A percentile compares a stretch with the other conserved stretches of the same genome.
Evolutionary conservation across 2,329 filamentous ascomycete genomes (phyloP).

Genomic region (Niveomyces coronatus): DNA sequence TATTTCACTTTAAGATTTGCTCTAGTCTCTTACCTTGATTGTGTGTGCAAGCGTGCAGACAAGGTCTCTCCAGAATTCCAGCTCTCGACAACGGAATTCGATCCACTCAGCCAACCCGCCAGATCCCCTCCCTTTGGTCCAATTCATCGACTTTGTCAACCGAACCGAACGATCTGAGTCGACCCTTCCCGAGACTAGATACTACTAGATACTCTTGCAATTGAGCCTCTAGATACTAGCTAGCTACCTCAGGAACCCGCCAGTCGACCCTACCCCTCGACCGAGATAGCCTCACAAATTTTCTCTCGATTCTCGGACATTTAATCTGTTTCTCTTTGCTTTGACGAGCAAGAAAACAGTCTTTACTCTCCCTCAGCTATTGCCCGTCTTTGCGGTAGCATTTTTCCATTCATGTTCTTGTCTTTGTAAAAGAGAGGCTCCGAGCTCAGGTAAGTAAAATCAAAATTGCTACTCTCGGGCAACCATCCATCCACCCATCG

Average conservation of each 20-base stretch:
- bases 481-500: constrained; percentile 14
- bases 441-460: constrained; percentile 36
- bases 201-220: constrained; percentile 3
- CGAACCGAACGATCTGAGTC: constrained; percentile 1
- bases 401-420: constrained; percentile 8
- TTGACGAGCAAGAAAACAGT: constrained; percentile 6
- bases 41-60: constrained; percentile 8
- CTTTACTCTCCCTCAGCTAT: constrained; percentile 1
- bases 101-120: constrained; percentile 11
- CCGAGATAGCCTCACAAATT: constrained; percentile 3
- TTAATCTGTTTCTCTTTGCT: constrained; percentile 7
- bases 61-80: constrained; percentile 8
- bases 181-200: constrained; percentile 7
- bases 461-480: constrained; percentile 32
- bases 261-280: constrained; percentile 1
- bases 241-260: constrained; percentile 1
- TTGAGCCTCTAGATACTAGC: constrained; percentile 1
- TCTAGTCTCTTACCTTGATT: constrained; percentile 4
- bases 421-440: constrained; percentile 11
- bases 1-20: constrained; percentile 25
- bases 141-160: constrained; percentile 6
- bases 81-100: constrained; percentile 10
- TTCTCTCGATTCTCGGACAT: background rate
- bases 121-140: constrained; percentile 10
- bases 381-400: constrained; percentile 8